These are phyloP conservation scores for Didymellaceae sp. DNA, from an alignment of 2,329 filamentous ascomycete genomes.

Conservation along the genomic window DNA sequence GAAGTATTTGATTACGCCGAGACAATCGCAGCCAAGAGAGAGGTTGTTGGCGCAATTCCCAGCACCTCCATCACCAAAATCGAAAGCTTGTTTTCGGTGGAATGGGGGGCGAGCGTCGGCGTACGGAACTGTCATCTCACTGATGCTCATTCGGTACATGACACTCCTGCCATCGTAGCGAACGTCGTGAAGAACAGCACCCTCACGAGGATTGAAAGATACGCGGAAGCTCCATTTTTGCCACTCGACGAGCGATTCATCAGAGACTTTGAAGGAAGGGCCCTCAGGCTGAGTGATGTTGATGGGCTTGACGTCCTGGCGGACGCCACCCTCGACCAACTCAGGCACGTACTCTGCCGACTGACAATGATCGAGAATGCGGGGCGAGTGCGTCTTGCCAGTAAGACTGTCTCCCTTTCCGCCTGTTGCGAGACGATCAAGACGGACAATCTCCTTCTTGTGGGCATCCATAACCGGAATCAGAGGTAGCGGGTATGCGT, in stretches of 20 bases:
- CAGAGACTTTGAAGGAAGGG: slow-evolving; percentile 66
- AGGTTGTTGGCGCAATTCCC: slow-evolving; percentile 73
- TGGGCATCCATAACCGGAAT: slow-evolving; percentile 49
- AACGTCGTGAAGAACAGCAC: slow-evolving; percentile 74
- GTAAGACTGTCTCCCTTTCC: slow-evolving; percentile 47
- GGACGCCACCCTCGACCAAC: slow-evolving; percentile 45
- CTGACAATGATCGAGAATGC: slow-evolving; percentile 57
- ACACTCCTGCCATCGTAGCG: slow-evolving; percentile 70
- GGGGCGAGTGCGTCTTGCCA: slow-evolving; percentile 48
- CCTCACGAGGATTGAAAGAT: slow-evolving; percentile 57
- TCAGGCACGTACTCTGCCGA: slow-evolving; percentile 59
- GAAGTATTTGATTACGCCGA: slow-evolving; percentile 72
- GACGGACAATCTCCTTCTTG: slow-evolving; percentile 42
- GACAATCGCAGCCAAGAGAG: slow-evolving; percentile 70
- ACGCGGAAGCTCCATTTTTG: slow-evolving; percentile 55
- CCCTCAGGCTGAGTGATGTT: slow-evolving; percentile 75
- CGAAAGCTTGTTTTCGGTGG: slow-evolving; percentile 74
- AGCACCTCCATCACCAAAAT: slow-evolving; percentile 72
- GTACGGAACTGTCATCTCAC: slow-evolving; percentile 74
- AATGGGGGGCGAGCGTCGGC: slow-evolving; percentile 69
- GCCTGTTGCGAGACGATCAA: slow-evolving; percentile 48
- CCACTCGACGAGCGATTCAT: slow-evolving; percentile 54
- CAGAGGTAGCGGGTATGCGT: slow-evolving; percentile 49
- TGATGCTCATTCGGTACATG: slow-evolving; percentile 70
- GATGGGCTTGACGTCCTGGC: slow-evolving; percentile 66